Conservation (phyloP, 345 rosid genomes). For the Eutrema heterophyllum region DNA sequence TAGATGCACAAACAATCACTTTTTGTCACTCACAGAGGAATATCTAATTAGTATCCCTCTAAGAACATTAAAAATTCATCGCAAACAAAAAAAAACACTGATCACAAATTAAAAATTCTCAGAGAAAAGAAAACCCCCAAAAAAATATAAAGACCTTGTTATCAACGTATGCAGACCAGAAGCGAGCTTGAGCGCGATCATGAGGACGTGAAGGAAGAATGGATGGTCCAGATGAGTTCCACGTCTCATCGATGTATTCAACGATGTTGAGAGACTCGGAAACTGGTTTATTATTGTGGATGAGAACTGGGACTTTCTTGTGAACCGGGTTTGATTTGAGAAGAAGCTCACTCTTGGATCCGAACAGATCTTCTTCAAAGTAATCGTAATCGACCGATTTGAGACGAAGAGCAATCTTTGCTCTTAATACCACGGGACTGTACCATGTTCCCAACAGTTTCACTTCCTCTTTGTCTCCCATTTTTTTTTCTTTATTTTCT, state of each 20-base stretch:
- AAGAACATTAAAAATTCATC: too few relatives aligned
- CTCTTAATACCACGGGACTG: conserved; percentile 27
- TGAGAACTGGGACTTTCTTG: conserved; percentile 39
- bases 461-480: conserved; percentile 24
- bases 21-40: too few relatives aligned
- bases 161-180: conserved; percentile 61
- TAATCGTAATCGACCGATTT: conserved; percentile 33
- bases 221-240: conserved; percentile 48
- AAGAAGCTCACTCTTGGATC: conserved; percentile 35
- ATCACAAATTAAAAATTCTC: too few relatives aligned
- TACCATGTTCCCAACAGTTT: conserved; percentile 32
- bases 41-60: too few relatives aligned
- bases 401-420: conserved; percentile 35
- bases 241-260: conserved; percentile 57
- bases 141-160: conserved; percentile 36
- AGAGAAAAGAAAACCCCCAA: too few relatives aligned
- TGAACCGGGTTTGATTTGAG: conserved; percentile 35
- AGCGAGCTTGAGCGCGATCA: conserved; percentile 58
- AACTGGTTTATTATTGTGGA: conserved; percentile 32
- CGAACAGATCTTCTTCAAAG: conserved; percentile 27
- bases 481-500: neutral
- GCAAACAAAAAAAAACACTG: too few relatives aligned
- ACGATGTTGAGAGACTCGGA: conserved; percentile 22
- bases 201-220: conserved; percentile 57
- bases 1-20: too few relatives aligned